Conservation (phyloP, 2,329 filamentous ascomycete species). For the Cladosporium sp. region DNA sequence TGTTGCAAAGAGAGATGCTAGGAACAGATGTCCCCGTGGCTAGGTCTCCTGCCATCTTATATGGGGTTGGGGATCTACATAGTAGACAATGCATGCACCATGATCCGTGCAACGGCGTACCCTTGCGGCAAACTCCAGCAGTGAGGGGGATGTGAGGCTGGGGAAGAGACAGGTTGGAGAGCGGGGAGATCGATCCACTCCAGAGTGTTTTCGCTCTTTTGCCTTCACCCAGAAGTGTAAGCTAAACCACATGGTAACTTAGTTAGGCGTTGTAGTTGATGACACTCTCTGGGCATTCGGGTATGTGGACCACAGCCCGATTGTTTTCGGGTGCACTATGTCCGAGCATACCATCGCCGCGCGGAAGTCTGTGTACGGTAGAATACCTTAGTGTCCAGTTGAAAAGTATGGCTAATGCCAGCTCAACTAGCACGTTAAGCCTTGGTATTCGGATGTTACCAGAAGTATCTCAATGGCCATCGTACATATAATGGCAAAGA, state of each 20-base stretch:
- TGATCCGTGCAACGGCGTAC: slow-evolving; percentile 1
- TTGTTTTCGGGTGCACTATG: not conserved
- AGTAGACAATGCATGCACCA: not conserved
- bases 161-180: slow-evolving; percentile 3
- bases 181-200: slow-evolving; percentile 5
- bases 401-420: not conserved
- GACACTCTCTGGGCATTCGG: not conserved
- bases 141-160: slow-evolving; percentile 13
- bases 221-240: not conserved
- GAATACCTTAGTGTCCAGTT: not conserved
- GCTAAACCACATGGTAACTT: not conserved
- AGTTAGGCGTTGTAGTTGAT: not conserved
- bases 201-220: not conserved
- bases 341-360: not conserved
- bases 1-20: not conserved
- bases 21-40: not conserved
- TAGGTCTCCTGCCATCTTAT: not conserved
- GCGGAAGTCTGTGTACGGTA: not conserved
- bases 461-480: not conserved
- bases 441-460: not conserved
- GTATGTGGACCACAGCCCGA: slow-evolving; percentile 3
- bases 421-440: not conserved
- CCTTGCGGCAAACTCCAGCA: slow-evolving; percentile 11
- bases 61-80: not conserved
- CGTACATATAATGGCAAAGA: not conserved